Evolutionary conservation across 1,284 basidiomycete species (phyloP), one percentile per base, ranked within the genome.

Genomic region (Tilletiaria anomala): DNA sequence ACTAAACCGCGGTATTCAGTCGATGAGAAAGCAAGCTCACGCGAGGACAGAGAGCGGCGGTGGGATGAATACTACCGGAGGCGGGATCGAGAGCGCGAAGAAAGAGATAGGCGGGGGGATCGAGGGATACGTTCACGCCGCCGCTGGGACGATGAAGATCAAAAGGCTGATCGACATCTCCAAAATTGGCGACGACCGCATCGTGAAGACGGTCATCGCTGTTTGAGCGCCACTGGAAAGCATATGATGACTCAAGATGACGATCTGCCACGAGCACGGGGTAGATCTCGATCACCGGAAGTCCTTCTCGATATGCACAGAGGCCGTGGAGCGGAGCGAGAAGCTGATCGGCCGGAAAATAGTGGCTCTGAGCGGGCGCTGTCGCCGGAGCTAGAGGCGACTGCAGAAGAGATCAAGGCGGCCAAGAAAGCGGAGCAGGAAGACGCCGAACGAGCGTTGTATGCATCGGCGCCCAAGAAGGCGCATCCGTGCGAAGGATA

Each of bases 401-500:
- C n/a, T 4, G 20, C 42, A 17, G 34, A 32, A 11, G 15, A 35
- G 8, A 8, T 33, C 2, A 29, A 39, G 1, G 26, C 37, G 12
- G 43, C 47, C 8, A 45, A 42, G 37, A 24, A 21, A 34, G 20
- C 24, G 44, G 37, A 12, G 21, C 19, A n/a, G n/a, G n/a, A n/a
- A n/a, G n/a, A n/a, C n/a, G n/a, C n/a, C n/a, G n/a, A n/a, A n/a
- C n/a, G n/a, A n/a, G n/a, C n/a, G n/a, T n/a, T n/a, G n/a, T n/a
- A n/a, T n/a, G n/a, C n/a, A n/a, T n/a, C n/a, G n/a, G n/a, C n/a
- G n/a, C n/a, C n/a, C n/a, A n/a, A n/a, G n/a, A n/a, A n/a, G n/a
- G n/a, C n/a, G n/a, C n/a, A n/a, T 14, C 52, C 47, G 17, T 47
- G 42, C 19, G 73, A 75, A 47, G 60, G 89, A 11, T 99, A 97